A percentile compares a stretch with the other conserved stretches of the same genome.
Evolutionary conservation across 371 early-diverging fungal species (phyloP).

Genomic region (Fennellomyces sp.): DNA sequence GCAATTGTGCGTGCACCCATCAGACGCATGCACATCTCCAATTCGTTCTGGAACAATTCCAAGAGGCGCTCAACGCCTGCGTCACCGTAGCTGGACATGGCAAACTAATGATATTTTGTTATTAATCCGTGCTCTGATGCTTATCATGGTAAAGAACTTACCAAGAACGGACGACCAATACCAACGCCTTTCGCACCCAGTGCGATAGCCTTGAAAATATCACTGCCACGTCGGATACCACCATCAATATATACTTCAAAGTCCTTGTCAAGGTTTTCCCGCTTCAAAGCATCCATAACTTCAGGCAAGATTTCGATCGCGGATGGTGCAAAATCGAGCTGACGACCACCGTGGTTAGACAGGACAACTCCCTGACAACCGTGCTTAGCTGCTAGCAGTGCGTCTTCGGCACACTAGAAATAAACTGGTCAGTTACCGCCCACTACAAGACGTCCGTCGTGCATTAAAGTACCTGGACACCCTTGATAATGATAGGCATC

Average conservation of each 20-base stretch:
- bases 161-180: conserved; percentile 86
- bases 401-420: conserved; percentile 81
- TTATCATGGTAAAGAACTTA: too few species aligned
- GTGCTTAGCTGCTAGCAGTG: conserved; percentile 76
- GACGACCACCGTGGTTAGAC: conserved; percentile 96
- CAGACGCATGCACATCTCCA: conserved; percentile 77
- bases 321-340: conserved; percentile 83
- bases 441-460: too few species aligned
- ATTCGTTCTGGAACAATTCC: conserved; percentile 70
- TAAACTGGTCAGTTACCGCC: not conserved
- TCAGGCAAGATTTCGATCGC: conserved; percentile 85
- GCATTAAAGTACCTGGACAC: conserved; percentile 67
- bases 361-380: conserved; percentile 87
- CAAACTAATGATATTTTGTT: conserved; percentile 41
- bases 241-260: conserved; percentile 93
- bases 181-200: conserved; percentile 95
- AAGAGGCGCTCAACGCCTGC: conserved; percentile 77
- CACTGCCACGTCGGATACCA: conserved; percentile 88
- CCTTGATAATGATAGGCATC: conserved; percentile 92
- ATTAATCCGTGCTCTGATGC: too few species aligned
- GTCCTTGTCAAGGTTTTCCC: conserved; percentile 50
- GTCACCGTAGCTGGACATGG: conserved; percentile 77
- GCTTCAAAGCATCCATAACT: conserved; percentile 69
- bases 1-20: conserved; percentile 66
- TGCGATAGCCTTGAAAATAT: conserved; percentile 93